Conservation (phyloP, 441 rosid genomes). For the Pelargonium citronellum region DNA sequence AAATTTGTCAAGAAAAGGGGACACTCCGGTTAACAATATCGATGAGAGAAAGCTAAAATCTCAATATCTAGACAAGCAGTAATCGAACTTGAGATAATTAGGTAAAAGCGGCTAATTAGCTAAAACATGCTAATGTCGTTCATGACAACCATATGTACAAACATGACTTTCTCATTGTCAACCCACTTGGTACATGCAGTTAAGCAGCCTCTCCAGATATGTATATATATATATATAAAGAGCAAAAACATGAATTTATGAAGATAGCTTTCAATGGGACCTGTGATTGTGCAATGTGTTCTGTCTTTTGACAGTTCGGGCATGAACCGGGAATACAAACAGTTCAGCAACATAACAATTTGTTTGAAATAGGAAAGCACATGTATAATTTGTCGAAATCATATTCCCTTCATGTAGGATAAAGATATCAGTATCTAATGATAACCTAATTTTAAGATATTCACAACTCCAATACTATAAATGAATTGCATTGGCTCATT, state of each 20-base stretch:
- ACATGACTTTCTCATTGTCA: constrained; percentile 32
- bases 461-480: not conserved
- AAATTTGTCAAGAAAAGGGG: not conserved
- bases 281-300: not conserved
- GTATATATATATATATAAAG: not conserved
- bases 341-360: not conserved
- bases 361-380: too few relatives aligned
- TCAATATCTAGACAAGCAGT: not conserved
- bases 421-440: not conserved
- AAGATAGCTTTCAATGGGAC: not conserved
- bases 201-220: not conserved
- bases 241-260: not conserved
- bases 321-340: not conserved
- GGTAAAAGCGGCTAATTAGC: not conserved
- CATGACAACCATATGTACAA: not conserved
- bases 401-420: not conserved
- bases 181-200: constrained; percentile 27
- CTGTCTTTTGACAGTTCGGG: not conserved
- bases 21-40: not conserved
- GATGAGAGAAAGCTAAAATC: not conserved
- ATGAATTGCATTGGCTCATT: not conserved
- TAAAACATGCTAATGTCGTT: constrained; percentile 1
- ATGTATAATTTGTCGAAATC: not conserved
- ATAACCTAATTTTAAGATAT: not conserved
- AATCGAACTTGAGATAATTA: not conserved